A percentile compares a stretch with the other conserved stretches of the same genome.
Conservation (phyloP, 345 rosid species). For the Erucastrum elatum region DNA sequence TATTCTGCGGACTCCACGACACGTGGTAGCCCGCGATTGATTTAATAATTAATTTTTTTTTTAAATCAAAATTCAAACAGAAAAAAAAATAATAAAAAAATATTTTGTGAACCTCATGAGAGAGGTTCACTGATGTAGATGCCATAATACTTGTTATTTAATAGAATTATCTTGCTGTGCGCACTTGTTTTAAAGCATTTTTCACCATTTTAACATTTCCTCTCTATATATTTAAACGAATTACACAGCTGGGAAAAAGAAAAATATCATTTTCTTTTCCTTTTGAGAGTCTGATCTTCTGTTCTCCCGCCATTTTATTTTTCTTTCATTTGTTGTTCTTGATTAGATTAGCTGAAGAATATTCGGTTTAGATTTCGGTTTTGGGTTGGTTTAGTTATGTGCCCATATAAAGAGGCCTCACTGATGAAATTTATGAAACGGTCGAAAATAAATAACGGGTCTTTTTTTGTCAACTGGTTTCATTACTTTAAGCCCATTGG, state of each 20-base stretch:
- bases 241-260: not conserved
- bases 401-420: not conserved
- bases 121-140: too few relatives aligned
- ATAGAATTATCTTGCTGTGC: conserved; percentile 61
- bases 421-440: not conserved
- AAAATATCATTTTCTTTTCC: not conserved
- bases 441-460: not conserved
- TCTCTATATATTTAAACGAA: conserved; percentile 1
- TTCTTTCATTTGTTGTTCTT: not conserved
- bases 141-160: conserved; percentile 24
- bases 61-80: too few relatives aligned
- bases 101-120: too few relatives aligned
- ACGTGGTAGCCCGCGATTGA: too few relatives aligned
- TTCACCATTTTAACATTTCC: not conserved
- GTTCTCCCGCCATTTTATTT: not conserved
- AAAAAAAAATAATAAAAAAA: too few relatives aligned
- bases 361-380: not conserved
- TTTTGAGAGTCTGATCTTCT: not conserved
- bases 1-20: too few relatives aligned
- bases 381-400: not conserved
- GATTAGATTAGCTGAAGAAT: not conserved
- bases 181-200: not conserved
- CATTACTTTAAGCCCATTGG: too few relatives aligned
- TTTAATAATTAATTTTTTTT: too few relatives aligned
- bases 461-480: too few relatives aligned